Evolutionary conservation across 192 early-diverging fungal genomes (phyloP).

Genomic region (Coemansia sp.): DNA sequence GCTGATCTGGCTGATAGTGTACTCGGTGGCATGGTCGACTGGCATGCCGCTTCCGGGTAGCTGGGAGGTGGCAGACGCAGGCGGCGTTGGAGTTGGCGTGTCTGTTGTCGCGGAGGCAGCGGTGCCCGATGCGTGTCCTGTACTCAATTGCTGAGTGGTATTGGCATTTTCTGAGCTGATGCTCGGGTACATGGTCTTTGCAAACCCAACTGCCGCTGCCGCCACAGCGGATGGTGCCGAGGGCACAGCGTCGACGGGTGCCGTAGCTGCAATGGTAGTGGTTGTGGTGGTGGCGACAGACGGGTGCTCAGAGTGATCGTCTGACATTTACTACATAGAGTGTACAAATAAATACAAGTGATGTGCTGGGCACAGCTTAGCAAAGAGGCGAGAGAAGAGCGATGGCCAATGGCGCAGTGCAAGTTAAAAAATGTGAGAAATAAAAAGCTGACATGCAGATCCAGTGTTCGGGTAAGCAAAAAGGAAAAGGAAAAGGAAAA

Average conservation of each 20-base stretch:
- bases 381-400: not conserved
- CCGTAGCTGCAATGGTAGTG: not conserved
- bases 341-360: not conserved
- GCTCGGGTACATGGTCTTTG: not conserved
- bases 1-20: conserved; percentile 7
- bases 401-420: not conserved
- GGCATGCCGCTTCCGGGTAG: not conserved
- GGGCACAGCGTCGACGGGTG: conserved; percentile 1
- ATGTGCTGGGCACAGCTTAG: not conserved
- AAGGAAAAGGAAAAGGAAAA: not conserved
- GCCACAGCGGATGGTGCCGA: not conserved
- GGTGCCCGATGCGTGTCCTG: not conserved
- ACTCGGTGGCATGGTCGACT: not conserved
- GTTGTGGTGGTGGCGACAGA: conserved; percentile 4
- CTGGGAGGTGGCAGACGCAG: not conserved
- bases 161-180: not conserved
- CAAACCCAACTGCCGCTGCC: not conserved
- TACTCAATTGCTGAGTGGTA: not conserved
- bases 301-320: conserved; percentile 27
- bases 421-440: not conserved
- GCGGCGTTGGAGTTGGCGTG: not conserved
- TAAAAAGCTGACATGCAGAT: not conserved
- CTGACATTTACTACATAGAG: conserved; percentile 52
- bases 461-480: conserved; percentile 6
- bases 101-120: not conserved